Base-by-base conservation (phyloP, 1,139 yeast species). In the Blastobotrys elegans region DNA sequence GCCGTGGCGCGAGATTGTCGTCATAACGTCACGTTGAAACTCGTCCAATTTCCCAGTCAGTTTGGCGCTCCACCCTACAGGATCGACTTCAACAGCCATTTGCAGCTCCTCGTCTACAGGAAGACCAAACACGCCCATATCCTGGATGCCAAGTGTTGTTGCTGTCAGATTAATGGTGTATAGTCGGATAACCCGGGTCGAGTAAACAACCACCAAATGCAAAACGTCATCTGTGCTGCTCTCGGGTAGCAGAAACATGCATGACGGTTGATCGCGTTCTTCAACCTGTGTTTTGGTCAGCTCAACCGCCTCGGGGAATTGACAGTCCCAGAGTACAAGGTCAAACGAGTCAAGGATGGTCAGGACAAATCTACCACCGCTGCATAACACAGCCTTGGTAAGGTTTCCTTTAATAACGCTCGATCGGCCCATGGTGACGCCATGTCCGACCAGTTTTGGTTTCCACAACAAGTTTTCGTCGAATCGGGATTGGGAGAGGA, bases 261-360 rank as follows among this genome's bases (percentile, higher is more conserved):
- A 61, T 18, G 69, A 50, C 1, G 78, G 76, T 1, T 53, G 53
- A 0, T 59, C 60, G 1, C 43, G 33, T 34, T 43, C 40, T 5
- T 10, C 11, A 5, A 37, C 31, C 6, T 30, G 31, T 51, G 47
- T 31, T 30, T 53, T 47, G 14, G 53, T 54, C 40, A 47, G 53
- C 29, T 56, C 47, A 35, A 52, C 55, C 8, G 60, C 47, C 10
- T 52, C 48, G 58, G 70, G 26, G 31, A 49, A 44, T 14, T 61
- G 58, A 50, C 92, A 80, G 52, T 82, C 80, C 90, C 92, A 88
- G 5, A 84, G 68, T 17, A 79, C 73, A 8, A 88, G 52, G 26
- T 65, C 59, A 13, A 66, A 61, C 11, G 68, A 68, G 14, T 73
- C 59, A 3, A 57, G 63, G 1, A 79, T 59, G 0, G 79, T 68